These are phyloP conservation scores for Yamadazyma tumulicola DNA, from an alignment of 805 yeast species.

Conservation along the genomic window DNA sequence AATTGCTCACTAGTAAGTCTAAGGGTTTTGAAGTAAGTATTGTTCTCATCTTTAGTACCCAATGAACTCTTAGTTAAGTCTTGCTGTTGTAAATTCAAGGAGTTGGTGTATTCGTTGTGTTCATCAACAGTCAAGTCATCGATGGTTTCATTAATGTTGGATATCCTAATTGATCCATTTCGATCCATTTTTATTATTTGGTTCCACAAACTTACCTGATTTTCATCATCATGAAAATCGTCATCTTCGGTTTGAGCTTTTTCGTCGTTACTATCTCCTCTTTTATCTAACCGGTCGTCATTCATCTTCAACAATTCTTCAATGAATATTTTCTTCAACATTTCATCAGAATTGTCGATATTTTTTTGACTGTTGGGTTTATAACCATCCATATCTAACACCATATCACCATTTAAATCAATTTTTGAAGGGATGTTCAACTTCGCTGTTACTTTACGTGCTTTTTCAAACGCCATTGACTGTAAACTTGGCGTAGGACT, in stretches of 20 bases:
- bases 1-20: constrained; percentile 90
- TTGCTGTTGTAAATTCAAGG: constrained; percentile 19
- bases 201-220: constrained; percentile 28
- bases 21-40: constrained; percentile 74
- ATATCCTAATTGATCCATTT: constrained; percentile 64
- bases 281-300: constrained; percentile 8
- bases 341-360: constrained; percentile 70
- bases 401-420: constrained; percentile 84
- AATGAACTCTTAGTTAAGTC: constrained; percentile 9
- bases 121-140: constrained; percentile 10
- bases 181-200: constrained; percentile 49
- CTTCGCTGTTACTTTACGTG: constrained; percentile 60
- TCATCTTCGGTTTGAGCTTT: constrained; percentile 12
- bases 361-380: constrained; percentile 75
- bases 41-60: constrained; percentile 14
- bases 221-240: constrained; percentile 6
- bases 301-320: constrained; percentile 56
- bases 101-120: constrained; percentile 15
- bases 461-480: constrained; percentile 51
- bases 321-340: constrained; percentile 65
- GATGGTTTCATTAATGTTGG: constrained; percentile 42
- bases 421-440: constrained; percentile 84
- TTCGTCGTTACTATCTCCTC: constrained; percentile 12
- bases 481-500: constrained; percentile 22
- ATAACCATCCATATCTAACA: constrained; percentile 93